These are phyloP conservation scores for barrel medic (Medicago truncatula) DNA, from an alignment of 306 rosid genomes.

Conservation along the genomic window DNA sequence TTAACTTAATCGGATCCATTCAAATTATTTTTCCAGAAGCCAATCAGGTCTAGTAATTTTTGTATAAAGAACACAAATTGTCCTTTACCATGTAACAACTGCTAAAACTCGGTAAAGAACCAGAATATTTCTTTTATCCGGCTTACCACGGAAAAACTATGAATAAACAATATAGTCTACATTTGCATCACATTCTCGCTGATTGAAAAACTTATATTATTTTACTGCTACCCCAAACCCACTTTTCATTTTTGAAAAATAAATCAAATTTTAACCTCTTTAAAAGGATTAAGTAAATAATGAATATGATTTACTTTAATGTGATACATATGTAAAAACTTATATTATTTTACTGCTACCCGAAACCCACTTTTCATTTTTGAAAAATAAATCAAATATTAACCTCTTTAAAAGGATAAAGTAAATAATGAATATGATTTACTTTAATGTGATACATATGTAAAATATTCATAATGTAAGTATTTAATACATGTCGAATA, in stretches of 20 bases:
- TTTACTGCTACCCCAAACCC: neutral
- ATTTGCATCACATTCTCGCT: neutral
- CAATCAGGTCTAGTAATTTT: constrained; percentile 23
- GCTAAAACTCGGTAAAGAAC: constrained; percentile 8
- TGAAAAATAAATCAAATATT: neutral
- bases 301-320: too few species aligned
- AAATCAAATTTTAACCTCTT: neutral
- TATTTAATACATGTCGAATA: neutral
- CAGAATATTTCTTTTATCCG: neutral
- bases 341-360: neutral
- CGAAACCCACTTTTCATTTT: neutral
- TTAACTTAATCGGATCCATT: constrained; percentile 25
- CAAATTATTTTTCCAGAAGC: neutral
- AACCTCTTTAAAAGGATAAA: too few species aligned
- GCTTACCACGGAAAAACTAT: neutral
- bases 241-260: neutral
- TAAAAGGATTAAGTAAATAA: too few species aligned
- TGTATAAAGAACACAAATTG: constrained; percentile 10
- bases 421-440: too few species aligned
- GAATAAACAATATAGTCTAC: neutral
- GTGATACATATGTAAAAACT: neutral
- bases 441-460: too few species aligned
- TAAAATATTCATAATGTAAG: neutral
- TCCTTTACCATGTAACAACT: neutral
- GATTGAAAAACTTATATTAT: constrained; percentile 11